These are phyloP conservation scores for Strigomonas galati DNA, from an alignment of 208 protist species.

Conservation along the genomic window DNA sequence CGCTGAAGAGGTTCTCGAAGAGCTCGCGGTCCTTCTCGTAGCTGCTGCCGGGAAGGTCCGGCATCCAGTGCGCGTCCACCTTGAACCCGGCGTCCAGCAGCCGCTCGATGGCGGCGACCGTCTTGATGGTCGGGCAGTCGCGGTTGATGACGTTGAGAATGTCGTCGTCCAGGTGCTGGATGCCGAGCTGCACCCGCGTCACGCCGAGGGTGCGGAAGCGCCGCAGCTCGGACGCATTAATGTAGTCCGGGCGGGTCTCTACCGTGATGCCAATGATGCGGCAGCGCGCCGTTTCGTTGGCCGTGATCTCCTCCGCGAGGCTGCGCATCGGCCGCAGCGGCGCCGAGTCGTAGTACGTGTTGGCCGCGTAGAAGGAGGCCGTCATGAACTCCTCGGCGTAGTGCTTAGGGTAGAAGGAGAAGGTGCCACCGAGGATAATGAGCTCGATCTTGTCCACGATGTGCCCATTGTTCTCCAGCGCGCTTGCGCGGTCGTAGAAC, in stretches of 20 bases:
- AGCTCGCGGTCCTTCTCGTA: slow-evolving; percentile 94
- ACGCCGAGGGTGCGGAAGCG: slow-evolving; percentile 85
- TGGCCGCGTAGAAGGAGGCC: slow-evolving; percentile 90
- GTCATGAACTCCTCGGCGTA: slow-evolving; percentile 94
- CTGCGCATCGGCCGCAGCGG: slow-evolving; percentile 56
- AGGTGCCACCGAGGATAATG: slow-evolving; percentile 99
- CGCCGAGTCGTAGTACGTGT: slow-evolving; percentile 83
- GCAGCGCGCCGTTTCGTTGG: slow-evolving; percentile 91
- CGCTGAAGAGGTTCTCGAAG: slow-evolving; percentile 85
- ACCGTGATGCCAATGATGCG: slow-evolving; percentile 99
- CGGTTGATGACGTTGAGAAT: slow-evolving; percentile 94
- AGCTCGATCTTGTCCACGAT: slow-evolving; percentile 98
- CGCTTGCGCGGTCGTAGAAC: slow-evolving; percentile 89
- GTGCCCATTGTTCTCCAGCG: slow-evolving; percentile 91
- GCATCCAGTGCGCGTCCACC: slow-evolving; percentile 99
- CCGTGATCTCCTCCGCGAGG: slow-evolving; percentile 77
- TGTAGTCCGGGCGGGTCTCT: slow-evolving; percentile 99
- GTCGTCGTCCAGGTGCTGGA: slow-evolving; percentile 99
- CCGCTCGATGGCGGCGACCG: slow-evolving; percentile 90
- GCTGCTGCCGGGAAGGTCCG: slow-evolving; percentile 97
- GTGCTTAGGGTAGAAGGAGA: slow-evolving; percentile 95
- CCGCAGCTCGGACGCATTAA: slow-evolving; percentile 93
- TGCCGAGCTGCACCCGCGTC: slow-evolving; percentile 99
- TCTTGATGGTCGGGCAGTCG: slow-evolving; percentile 96
- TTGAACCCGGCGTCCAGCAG: slow-evolving; percentile 98